Evolutionary conservation across 176 grass and related monocot species (phyloP), one percentile per base, ranked within the genome.

Genomic region (Oryza australiensis): DNA sequence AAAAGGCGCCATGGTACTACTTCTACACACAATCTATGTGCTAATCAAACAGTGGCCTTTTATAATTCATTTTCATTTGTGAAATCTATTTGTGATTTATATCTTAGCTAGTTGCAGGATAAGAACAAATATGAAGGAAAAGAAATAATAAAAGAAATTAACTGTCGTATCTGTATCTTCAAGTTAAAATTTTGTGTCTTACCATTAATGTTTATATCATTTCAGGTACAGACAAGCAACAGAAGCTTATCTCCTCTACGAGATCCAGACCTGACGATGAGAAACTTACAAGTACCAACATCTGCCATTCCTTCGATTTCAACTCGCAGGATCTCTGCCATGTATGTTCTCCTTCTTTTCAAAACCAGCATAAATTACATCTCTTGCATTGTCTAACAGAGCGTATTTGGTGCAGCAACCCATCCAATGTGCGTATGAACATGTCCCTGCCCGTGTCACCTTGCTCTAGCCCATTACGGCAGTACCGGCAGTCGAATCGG

Each of bases 401-500:
- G n/a, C 4, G 4, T 69, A 35, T 48, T 88, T 42, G 77, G 5
- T 80, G 28, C 86, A 95, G 95, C 70, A 84, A 86, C 59, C 26
- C 81, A 66, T 80, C 85, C 14, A 90, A 74, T 32, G 68, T 59
- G 16, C 88, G 90, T 65, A 89, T 83, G 78, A 98, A 93, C 73
- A 82, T 93, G 82, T 98, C 95, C 11, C 80, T 98, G 38, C 95
- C 95, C 0, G 95, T 98, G 1, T 98, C 95, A 12, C 95, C 95
- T 0, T 93, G 95, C 82, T 87, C 88, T 42, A 98, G 95, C 80
- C 95, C 95, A 2, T 38, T 84, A 48, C 87, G 95, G 86, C 86
- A 91, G 64, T 84, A 87, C 70, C 82, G 82, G 60, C 92, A 91
- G 68, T 51, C 81, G 11, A 98, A 98, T 43, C 73, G 92, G 62